Percentiles rank a stretch among this genome's conserved stretches.
These are phyloP conservation scores for Sporisorium sorghi DNA, from an alignment of 1,284 basidiomycete genomes.

Conservation along the genomic window DNA sequence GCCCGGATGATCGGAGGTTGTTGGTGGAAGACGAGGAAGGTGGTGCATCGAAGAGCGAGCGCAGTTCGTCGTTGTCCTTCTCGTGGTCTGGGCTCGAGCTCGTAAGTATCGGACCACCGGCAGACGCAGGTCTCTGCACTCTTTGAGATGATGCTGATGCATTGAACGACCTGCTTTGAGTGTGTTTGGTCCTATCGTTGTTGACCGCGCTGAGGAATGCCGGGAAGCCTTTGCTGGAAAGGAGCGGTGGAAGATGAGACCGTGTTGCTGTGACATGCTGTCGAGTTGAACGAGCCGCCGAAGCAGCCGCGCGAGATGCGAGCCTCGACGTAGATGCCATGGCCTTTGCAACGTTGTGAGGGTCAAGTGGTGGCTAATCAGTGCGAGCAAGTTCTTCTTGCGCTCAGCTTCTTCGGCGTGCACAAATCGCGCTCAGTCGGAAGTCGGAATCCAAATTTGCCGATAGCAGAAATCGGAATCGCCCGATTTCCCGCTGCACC, in stretches of 20 bases:
- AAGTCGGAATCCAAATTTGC: constrained; percentile 38
- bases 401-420: constrained; percentile 31
- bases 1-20: constrained; percentile 18
- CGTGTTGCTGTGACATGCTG: constrained; percentile 6
- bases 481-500: not conserved
- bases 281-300: constrained; percentile 21
- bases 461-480: constrained; percentile 15
- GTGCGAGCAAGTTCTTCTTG: constrained; percentile 21
- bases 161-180: constrained; percentile 13
- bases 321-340: constrained; percentile 26
- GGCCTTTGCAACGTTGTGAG: not conserved
- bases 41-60: constrained; percentile 53
- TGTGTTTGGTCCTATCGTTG: not conserved
- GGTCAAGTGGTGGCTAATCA: constrained; percentile 1
- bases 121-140: constrained; percentile 20
- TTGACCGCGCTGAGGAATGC: no score
- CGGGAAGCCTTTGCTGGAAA: not conserved
- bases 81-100: constrained; percentile 27
- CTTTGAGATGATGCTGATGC: constrained; percentile 4
- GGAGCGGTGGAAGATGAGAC: constrained; percentile 7
- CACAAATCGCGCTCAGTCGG: constrained; percentile 10
- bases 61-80: constrained; percentile 47
- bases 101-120: constrained; percentile 11
- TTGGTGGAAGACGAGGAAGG: constrained; percentile 43
- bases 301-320: constrained; percentile 18